Conservation (phyloP, 345 rosid genomes). For the Corymbia maculata region DNA sequence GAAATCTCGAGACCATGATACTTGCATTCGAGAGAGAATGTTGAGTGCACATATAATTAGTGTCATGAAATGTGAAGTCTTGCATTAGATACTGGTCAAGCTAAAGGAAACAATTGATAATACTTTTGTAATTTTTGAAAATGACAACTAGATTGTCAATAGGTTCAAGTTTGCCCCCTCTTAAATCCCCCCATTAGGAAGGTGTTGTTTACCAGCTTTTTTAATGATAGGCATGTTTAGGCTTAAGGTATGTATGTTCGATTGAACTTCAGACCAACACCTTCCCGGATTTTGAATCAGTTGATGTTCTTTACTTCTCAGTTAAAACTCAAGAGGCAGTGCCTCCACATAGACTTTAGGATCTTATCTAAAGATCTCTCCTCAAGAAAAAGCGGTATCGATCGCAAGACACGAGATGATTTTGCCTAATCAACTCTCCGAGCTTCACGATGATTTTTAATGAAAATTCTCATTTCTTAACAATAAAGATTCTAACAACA, state of each 20-base stretch:
- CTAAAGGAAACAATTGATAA: background rate
- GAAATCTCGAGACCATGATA: too few relatives aligned
- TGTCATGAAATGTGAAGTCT: background rate
- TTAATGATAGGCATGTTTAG: too few relatives aligned
- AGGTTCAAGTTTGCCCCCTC: background rate
- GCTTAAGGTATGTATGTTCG: too few relatives aligned
- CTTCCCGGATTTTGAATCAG: fast-evolving
- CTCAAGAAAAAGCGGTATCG: background rate
- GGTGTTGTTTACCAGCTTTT: too few relatives aligned
- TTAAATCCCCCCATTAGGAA: too few relatives aligned
- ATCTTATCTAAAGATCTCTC: background rate
- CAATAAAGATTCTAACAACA: background rate
- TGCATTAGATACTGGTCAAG: fast-evolving
- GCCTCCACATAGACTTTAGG: background rate
- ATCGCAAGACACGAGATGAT: background rate
- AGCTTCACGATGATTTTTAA: background rate
- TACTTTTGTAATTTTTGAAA: too few relatives aligned
- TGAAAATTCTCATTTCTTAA: background rate
- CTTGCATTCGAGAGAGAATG: fast-evolving
- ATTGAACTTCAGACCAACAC: background rate
- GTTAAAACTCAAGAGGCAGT: background rate
- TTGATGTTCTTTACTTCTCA: background rate
- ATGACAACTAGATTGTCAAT: fast-evolving
- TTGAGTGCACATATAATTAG: background rate
- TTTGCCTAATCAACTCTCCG: fast-evolving